Evolutionary conservation across 2,329 filamentous ascomycete genomes (phyloP).

Genomic region (Clonostachys rhizophaga): DNA sequence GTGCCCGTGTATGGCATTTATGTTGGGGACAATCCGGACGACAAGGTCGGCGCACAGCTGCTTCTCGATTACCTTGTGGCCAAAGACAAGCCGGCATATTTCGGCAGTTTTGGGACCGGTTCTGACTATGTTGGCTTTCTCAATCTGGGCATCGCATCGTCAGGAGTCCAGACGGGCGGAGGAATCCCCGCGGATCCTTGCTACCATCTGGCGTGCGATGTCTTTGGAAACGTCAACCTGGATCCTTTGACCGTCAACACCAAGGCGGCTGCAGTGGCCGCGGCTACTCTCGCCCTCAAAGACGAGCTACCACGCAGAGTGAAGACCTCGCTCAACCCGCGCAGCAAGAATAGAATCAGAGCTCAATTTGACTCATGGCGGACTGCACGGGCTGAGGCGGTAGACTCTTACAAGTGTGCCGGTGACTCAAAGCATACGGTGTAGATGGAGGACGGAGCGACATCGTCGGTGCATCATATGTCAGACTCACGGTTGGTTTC

Average conservation of each 20-base stretch:
- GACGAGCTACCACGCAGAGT: conserved; percentile 12
- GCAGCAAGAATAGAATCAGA: neutral
- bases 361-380: neutral
- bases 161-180: conserved; percentile 31
- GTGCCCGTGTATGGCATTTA: conserved; percentile 22
- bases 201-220: conserved; percentile 35
- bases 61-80: conserved; percentile 21
- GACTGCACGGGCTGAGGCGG: neutral
- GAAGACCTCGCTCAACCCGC: neutral
- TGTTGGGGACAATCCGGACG: conserved; percentile 18
- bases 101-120: conserved; percentile 21
- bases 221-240: conserved; percentile 32
- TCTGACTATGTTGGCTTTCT: conserved; percentile 32
- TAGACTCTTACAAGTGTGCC: neutral
- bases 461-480: no score
- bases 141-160: conserved; percentile 25
- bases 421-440: no score
- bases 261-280: conserved; percentile 42
- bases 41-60: conserved; percentile 18
- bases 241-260: conserved; percentile 29
- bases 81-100: conserved; percentile 17
- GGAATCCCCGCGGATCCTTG: conserved; percentile 21
- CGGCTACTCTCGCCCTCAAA: conserved; percentile 26
- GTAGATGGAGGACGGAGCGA: no score
- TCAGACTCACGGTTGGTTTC: no score